Base-by-base conservation (phyloP, 345 rosid species). In the Brassica carinata region DNA sequence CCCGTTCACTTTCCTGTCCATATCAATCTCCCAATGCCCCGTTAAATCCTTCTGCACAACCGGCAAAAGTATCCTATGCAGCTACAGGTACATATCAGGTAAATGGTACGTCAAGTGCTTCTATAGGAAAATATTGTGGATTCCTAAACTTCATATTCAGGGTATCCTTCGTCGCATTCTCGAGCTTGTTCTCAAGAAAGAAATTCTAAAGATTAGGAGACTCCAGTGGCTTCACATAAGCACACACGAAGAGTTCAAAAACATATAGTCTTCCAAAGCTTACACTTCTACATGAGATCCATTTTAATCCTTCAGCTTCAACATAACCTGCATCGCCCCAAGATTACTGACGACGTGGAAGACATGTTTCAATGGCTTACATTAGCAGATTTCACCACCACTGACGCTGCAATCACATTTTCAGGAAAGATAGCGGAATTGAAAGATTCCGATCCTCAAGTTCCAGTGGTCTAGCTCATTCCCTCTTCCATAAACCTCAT, bases 321-420 rank as follows among this genome's bases (percentile, higher is more conserved):
- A 95, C 98, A 95, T 91, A 69, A 93, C 98, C 89, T 95, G 99
- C 99, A 95, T 95, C 10, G 96, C 98, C 69, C 98, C 97, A 0
- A 95, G 98, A 81, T 95, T 98, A 0, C 98, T 95, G 78, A 95
- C 99, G 26, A 90, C 99, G 62, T 95, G 99, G 53, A 95, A 95
- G 13, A 93, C 98, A 58, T 95, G 99, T 61, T 89, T 91, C 91
- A 89, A 87, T 0, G 99, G 99, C 87, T 95, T 98, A 97, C 92
- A 38, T 95, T 95, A 0, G 99, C 99, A 1, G 99, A 96, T 82
- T 96, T 96, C 77, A 96, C 98, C 79, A 96, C 99, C 74, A 93
- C 99, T 0, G 98, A 93, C 0, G 98, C 97, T 0, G 99, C 98
- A 30, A 96, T 81, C 77, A 90, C 97, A 74, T 96, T 96, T 77